phyloP scores from a whole-genome alignment of 805 yeast genomes.

The Komagataella mondaviorum region DNA sequence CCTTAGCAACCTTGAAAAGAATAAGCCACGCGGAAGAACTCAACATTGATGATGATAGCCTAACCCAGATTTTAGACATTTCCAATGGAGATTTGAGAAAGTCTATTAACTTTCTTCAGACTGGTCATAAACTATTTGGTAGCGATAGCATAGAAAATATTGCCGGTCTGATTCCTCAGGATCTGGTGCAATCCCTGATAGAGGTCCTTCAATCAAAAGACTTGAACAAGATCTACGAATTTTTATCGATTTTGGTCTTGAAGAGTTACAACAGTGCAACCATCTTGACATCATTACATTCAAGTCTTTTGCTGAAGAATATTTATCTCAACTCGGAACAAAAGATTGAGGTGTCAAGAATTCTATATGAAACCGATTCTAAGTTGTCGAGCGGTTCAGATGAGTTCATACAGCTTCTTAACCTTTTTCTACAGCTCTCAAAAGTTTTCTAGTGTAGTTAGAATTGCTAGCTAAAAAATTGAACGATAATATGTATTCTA shows the following conservation, averaged over 20 bases:
- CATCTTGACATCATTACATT: constrained; percentile 17
- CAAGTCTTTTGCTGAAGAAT: constrained; percentile 15
- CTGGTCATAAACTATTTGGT: constrained; percentile 53
- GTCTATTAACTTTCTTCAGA: constrained; percentile 83
- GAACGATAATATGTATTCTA: not conserved
- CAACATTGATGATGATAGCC: constrained; percentile 28
- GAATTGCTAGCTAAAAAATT: not conserved
- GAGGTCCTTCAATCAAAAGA: constrained; percentile 9
- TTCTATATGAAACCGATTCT: constrained; percentile 64
- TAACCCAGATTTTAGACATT: constrained; percentile 52
- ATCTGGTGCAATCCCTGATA: constrained; percentile 8
- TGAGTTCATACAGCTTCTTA: constrained; percentile 72
- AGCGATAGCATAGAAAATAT: constrained; percentile 13
- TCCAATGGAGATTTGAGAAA: constrained; percentile 87
- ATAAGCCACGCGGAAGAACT: constrained; percentile 42
- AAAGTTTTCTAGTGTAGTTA: constrained; percentile 13
- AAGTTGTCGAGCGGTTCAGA: constrained; percentile 76
- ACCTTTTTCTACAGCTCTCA: constrained; percentile 43
- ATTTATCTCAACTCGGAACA: constrained; percentile 35
- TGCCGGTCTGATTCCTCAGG: constrained; percentile 18
- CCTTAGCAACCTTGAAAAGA: constrained; percentile 50
- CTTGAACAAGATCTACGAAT: constrained; percentile 11
- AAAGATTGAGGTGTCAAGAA: constrained; percentile 52
- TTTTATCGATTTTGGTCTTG: constrained; percentile 13
- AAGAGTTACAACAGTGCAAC: constrained; percentile 19